Percentiles rank a stretch among this genome's conserved stretches.
phyloP scores from a whole-genome alignment of 345 rosid genomes.

The Leavenworthia alabamica region DNA sequence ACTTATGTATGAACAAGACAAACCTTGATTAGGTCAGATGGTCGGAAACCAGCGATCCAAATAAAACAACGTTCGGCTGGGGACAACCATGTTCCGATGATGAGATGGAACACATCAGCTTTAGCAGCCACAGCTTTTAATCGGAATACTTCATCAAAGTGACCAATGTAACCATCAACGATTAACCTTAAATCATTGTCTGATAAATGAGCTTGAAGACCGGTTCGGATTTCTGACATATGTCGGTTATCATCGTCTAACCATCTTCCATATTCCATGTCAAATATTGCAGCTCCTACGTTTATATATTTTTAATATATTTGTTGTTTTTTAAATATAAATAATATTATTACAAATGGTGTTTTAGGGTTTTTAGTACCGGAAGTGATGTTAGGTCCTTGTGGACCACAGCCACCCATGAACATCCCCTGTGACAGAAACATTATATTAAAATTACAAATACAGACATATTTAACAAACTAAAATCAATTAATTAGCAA shows the following conservation, averaged over 20 bases:
- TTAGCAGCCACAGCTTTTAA: constrained; percentile 62
- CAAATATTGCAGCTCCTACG: constrained; percentile 81
- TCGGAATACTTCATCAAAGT: constrained; percentile 80
- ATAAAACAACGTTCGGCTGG: constrained; percentile 95
- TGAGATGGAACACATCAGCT: constrained; percentile 80
- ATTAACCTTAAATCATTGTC: constrained; percentile 67
- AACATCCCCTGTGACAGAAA: constrained; percentile 58
- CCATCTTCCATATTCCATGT: constrained; percentile 95
- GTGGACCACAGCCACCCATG: constrained; percentile 69
- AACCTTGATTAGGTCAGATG: constrained; percentile 95
- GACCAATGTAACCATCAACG: constrained; percentile 73
- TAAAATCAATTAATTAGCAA: not conserved
- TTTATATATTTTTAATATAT: not conserved
- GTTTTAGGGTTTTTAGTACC: constrained; percentile 44
- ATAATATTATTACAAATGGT: not conserved
- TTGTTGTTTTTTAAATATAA: not conserved
- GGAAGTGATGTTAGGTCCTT: constrained; percentile 67
- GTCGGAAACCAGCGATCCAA: constrained; percentile 97
- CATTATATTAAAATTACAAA: not conserved
- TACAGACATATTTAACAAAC: not conserved
- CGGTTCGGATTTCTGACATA: constrained; percentile 77
- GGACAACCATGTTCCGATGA: constrained; percentile 82
- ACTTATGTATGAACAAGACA: not conserved
- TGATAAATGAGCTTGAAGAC: constrained; percentile 62
- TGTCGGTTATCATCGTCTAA: constrained; percentile 76